Evolutionary conservation across 805 yeast genomes (phyloP).

Genomic region (Zygoascus flipseniorum): DNA sequence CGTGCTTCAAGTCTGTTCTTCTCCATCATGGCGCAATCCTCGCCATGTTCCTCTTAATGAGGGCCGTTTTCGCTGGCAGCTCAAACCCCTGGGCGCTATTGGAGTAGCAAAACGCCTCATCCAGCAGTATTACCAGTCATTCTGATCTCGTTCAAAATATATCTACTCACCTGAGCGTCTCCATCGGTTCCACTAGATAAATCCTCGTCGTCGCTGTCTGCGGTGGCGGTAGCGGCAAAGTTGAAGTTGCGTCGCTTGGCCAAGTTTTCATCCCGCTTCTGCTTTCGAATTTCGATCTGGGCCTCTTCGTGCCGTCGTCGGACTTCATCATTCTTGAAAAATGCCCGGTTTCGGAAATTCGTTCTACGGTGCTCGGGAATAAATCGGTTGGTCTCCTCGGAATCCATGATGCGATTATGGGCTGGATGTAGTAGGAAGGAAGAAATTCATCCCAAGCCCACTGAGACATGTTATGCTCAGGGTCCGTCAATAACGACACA

Average conservation of each 20-base stretch:
- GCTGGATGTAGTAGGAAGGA: not conserved
- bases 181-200: conserved; percentile 14
- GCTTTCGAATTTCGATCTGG: conserved; percentile 93
- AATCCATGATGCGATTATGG: conserved; percentile 13
- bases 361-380: conserved; percentile 98
- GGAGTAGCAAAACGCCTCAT: not conserved
- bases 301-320: conserved; percentile 97
- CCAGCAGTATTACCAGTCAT: not conserved
- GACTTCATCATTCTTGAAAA: conserved; percentile 90
- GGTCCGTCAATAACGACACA: too few species aligned
- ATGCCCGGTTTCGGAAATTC: conserved; percentile 86
- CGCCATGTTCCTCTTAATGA: too few species aligned
- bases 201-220: conserved; percentile 44
- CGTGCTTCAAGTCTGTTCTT: too few species aligned
- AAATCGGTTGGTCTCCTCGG: conserved; percentile 39
- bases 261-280: conserved; percentile 89
- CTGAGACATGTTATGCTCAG: too few species aligned
- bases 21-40: too few species aligned
- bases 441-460: not conserved
- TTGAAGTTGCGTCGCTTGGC: conserved; percentile 72
- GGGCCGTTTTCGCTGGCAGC: not conserved
- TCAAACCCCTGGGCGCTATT: not conserved
- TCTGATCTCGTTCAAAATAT: not conserved
- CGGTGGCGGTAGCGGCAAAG: conserved; percentile 26
- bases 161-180: conserved; percentile 15